Evolutionary conservation across 257 asterid genomes (phyloP).

Genomic region (Nicotiana noctiflora): DNA sequence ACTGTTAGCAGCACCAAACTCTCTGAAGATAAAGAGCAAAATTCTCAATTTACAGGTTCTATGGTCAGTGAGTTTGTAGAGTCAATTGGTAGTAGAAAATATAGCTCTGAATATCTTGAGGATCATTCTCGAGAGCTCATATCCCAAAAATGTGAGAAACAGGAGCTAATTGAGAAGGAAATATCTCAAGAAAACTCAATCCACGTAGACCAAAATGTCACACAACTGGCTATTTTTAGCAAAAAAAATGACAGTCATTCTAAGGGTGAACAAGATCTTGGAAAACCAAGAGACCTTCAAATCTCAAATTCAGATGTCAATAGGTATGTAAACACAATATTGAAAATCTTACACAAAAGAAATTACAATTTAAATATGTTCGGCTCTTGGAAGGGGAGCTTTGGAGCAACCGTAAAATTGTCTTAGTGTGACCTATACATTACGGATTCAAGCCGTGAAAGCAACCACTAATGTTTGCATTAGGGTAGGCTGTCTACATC

Average conservation of each 20-base stretch:
- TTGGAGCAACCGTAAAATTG: too few species aligned
- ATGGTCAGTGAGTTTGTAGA: neutral
- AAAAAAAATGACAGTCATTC: neutral
- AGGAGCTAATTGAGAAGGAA: neutral
- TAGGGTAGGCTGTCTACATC: too few species aligned
- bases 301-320: neutral
- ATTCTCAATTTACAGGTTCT: neutral
- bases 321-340: neutral
- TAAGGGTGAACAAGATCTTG: neutral
- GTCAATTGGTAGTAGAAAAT: neutral
- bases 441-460: too few species aligned
- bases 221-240: neutral
- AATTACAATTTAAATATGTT: neutral
- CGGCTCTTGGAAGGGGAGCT: too few species aligned
- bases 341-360: neutral
- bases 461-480: too few species aligned
- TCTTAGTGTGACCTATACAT: too few species aligned
- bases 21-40: neutral
- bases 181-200: neutral
- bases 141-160: neutral
- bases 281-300: neutral
- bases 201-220: neutral
- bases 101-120: neutral
- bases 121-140: conserved; percentile 14
- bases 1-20: neutral